Percentiles rank a stretch among this genome's conserved stretches.
Conservation (phyloP, 2,329 filamentous ascomycete genomes). For the Xylaria sp. region DNA sequence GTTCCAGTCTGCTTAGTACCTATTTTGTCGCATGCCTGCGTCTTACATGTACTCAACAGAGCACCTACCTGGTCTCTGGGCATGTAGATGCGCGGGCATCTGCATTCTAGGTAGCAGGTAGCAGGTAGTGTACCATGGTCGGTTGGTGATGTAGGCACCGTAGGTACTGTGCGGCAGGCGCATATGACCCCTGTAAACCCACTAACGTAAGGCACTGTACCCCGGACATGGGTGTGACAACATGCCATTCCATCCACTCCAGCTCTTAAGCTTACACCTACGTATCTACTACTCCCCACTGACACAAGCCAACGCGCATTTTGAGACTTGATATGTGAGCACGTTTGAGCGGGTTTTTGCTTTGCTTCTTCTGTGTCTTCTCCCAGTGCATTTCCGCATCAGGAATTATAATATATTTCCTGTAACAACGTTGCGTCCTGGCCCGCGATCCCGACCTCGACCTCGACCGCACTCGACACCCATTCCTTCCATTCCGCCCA, state of each 20-base stretch:
- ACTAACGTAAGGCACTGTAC: slow-evolving; percentile 1
- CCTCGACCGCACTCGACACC: no score
- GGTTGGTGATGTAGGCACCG: neutral
- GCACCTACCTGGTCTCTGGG: no score
- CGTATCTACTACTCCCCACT: neutral
- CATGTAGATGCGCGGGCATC: no score
- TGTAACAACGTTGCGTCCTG: no score
- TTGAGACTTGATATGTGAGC: slow-evolving; percentile 39
- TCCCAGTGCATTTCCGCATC: no score
- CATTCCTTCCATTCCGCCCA: neutral
- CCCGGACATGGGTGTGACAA: slow-evolving; percentile 11
- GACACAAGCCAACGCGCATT: neutral
- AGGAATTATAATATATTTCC: no score
- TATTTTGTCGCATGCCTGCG: no score
- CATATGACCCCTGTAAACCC: neutral
- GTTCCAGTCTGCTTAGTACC: no score
- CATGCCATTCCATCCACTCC: neutral
- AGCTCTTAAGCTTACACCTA: slow-evolving; percentile 2
- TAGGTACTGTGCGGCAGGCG: neutral
- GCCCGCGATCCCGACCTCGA: no score
- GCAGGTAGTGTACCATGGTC: no score
- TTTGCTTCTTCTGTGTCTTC: neutral
- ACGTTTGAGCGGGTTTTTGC: slow-evolving; percentile 49
- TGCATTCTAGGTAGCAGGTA: no score
- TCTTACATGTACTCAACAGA: no score